Conservation (phyloP, 2,329 filamentous ascomycete genomes). For the Pseudocercospora eumusae region DNA sequence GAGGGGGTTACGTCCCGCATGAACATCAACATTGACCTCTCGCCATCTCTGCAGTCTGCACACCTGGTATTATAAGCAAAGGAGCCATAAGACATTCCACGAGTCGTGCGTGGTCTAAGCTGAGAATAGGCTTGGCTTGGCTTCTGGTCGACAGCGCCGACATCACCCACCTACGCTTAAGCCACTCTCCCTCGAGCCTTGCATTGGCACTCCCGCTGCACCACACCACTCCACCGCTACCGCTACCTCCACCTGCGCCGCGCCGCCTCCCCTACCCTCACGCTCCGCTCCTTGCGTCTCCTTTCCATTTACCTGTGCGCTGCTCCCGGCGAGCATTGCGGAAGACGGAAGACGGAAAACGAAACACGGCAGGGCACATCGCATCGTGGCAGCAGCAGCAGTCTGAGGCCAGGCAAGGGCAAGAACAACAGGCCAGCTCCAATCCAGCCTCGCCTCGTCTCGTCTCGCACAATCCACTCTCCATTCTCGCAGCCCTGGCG, state of each 20-base stretch:
- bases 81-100: too few species aligned
- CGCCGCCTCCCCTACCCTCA: conserved; percentile 4
- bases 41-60: neutral
- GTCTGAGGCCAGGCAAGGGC: neutral
- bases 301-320: conserved; percentile 4
- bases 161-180: conserved; percentile 1
- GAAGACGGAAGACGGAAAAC: too few species aligned
- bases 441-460: too few species aligned
- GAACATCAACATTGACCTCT: neutral
- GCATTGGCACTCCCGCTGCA: neutral
- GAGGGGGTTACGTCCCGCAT: neutral
- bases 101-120: neutral
- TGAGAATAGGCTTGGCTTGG: too few species aligned
- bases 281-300: neutral
- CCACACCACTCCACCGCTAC: neutral
- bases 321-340: conserved; percentile 10
- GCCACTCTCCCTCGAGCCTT: neutral
- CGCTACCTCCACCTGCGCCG: conserved; percentile 8
- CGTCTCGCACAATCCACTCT: neutral
- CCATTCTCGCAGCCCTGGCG: neutral
- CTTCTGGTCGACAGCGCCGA: conserved; percentile 9
- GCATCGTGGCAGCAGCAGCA: neutral
- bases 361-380: neutral
- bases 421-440: neutral
- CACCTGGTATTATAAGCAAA: too few species aligned